Evolutionary conservation across 306 rosid genomes (phyloP).

Genomic region (Inga oerstediana): DNA sequence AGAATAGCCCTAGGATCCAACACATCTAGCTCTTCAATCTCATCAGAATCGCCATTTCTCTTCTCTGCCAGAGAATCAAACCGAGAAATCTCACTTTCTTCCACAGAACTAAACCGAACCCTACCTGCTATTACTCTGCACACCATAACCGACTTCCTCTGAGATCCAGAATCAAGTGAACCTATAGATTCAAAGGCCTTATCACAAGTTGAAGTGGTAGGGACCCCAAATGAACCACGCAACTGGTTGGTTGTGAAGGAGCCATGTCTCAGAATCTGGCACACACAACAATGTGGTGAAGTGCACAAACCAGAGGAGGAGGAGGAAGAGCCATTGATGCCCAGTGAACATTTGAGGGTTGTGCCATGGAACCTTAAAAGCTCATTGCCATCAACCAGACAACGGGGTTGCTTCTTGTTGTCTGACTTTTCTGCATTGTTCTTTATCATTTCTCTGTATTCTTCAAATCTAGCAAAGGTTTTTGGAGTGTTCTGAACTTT

Average conservation of each 20-base stretch:
- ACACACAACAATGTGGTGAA: conserved; percentile 48
- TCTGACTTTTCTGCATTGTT: conserved; percentile 40
- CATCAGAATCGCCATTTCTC: conserved; percentile 29
- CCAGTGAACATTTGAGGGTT: conserved; percentile 60
- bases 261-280: conserved; percentile 59
- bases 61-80: conserved; percentile 54
- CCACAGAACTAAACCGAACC: conserved; percentile 30
- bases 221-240: conserved; percentile 39
- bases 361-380: conserved; percentile 71
- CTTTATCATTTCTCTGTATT: conserved; percentile 59
- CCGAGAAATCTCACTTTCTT: conserved; percentile 13
- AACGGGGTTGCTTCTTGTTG: conserved; percentile 52
- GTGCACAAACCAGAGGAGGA: conserved; percentile 36
- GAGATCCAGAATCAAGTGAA: background rate
- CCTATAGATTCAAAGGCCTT: conserved; percentile 49
- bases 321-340: conserved; percentile 29
- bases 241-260: conserved; percentile 40
- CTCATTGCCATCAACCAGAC: conserved; percentile 73
- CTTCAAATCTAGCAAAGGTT: conserved; percentile 54
- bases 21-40: conserved; percentile 51
- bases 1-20: conserved; percentile 60
- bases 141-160: conserved; percentile 49
- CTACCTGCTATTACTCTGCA: conserved; percentile 77
- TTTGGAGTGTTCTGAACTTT: conserved; percentile 51
- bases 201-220: conserved; percentile 47